Evolutionary conservation across 2,329 filamentous ascomycete genomes (phyloP).

Genomic region (Dactylellina sp.): DNA sequence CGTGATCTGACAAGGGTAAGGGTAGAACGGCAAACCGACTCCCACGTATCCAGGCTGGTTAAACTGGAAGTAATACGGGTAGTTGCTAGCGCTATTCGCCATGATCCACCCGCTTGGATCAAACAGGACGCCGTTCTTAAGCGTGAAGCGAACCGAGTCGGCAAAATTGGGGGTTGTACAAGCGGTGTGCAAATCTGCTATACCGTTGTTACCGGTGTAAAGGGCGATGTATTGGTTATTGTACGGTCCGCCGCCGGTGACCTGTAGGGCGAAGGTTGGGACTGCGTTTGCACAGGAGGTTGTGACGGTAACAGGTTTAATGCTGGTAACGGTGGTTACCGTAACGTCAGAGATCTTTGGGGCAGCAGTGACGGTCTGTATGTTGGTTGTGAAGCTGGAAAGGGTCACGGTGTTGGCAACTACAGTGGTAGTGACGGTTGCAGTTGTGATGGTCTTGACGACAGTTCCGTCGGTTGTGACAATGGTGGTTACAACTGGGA

Average conservation of each 20-base stretch:
- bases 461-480: slow-evolving; percentile 11
- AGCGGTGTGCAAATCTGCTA: not conserved
- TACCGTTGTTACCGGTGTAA: slow-evolving; percentile 2
- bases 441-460: slow-evolving; percentile 12
- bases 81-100: not conserved
- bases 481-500: not conserved
- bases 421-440: slow-evolving; percentile 6
- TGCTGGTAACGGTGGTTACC: slow-evolving; percentile 9
- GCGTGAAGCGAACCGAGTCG: slow-evolving; percentile 7
- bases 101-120: slow-evolving; percentile 11
- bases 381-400: slow-evolving; percentile 2
- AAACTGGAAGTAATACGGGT: slow-evolving; percentile 4
- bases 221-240: slow-evolving; percentile 13
- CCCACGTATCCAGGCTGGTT: not conserved
- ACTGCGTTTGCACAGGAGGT: slow-evolving; percentile 6
- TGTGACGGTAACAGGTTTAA: not conserved
- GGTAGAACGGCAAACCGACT: no score
- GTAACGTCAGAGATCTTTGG: not conserved
- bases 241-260: slow-evolving; percentile 21
- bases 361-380: slow-evolving; percentile 1
- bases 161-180: not conserved
- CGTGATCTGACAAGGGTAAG: slow-evolving; percentile 2
- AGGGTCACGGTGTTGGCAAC: slow-evolving; percentile 2
- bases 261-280: slow-evolving; percentile 17
- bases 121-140: slow-evolving; percentile 1